Percentiles rank a stretch among this genome's conserved stretches.
These are phyloP conservation scores for Sequoiadendron giganteum DNA, from an alignment of 75 land plant species.

Conservation along the genomic window DNA sequence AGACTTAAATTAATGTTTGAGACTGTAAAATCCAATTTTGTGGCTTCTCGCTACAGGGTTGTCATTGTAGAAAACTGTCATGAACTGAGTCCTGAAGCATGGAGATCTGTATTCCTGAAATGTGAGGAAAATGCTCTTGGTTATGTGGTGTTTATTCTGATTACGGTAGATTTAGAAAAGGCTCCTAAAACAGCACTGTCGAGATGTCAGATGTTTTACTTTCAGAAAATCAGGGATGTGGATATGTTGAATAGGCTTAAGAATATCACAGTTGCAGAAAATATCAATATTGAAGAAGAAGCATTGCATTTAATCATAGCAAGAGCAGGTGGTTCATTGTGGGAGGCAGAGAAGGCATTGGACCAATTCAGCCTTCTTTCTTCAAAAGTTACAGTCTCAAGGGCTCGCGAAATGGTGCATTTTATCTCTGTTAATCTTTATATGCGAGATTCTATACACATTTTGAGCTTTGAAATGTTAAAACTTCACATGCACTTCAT, in stretches of 20 bases:
- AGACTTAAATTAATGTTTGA: constrained; percentile 47
- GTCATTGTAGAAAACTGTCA: constrained; percentile 81
- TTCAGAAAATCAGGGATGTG: constrained; percentile 56
- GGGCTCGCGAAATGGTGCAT: constrained; percentile 30
- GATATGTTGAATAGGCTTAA: constrained; percentile 55
- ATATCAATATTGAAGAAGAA: constrained; percentile 54
- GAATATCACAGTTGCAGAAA: constrained; percentile 46
- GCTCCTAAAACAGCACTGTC: constrained; percentile 57
- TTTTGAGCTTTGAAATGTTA: neutral
- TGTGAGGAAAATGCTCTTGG: constrained; percentile 50
- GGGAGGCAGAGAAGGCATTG: constrained; percentile 78
- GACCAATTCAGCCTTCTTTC: constrained; percentile 84
- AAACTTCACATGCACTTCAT: too few relatives aligned
- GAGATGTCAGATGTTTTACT: constrained; percentile 70
- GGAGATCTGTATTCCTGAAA: constrained; percentile 59
- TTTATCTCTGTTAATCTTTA: constrained; percentile 28
- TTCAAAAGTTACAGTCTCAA: constrained; percentile 47
- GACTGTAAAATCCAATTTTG: constrained; percentile 4
- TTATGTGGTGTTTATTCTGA: constrained; percentile 65
- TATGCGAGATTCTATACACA: neutral
- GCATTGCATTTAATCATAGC: constrained; percentile 63
- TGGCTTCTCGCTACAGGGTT: constrained; percentile 48
- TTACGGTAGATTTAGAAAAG: constrained; percentile 63
- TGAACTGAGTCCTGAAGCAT: constrained; percentile 41
- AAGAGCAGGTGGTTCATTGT: constrained; percentile 71